A percentile compares a stretch with the other conserved stretches of the same genome.
phyloP scores from a whole-genome alignment of 345 rosid genomes.

The Salix brachista region DNA sequence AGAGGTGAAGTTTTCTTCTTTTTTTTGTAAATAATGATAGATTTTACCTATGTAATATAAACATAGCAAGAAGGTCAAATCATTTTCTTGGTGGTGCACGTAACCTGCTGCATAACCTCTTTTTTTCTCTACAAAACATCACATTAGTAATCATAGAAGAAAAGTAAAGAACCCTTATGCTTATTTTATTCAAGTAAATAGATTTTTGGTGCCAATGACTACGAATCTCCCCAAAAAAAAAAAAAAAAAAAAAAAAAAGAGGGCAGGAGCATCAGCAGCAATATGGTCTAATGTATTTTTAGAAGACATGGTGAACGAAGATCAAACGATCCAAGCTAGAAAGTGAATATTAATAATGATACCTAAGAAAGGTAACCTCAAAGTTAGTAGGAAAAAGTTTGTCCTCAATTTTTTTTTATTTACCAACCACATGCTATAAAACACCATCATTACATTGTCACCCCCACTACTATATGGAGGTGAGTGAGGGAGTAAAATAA shows the following conservation, averaged over 20 bases:
- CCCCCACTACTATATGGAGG: not conserved
- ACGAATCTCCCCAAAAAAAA: too few relatives aligned
- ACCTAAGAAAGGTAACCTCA: not conserved
- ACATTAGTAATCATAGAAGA: too few relatives aligned
- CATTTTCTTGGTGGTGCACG: too few relatives aligned
- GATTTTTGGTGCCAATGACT: too few relatives aligned
- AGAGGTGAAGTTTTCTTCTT: too few relatives aligned
- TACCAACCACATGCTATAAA: not conserved
- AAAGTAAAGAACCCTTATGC: too few relatives aligned
- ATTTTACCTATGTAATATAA: too few relatives aligned
- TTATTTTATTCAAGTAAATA: too few relatives aligned
- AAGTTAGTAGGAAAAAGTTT: not conserved
- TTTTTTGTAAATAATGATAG: too few relatives aligned
- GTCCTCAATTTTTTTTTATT: not conserved
- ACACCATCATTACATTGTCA: not conserved
- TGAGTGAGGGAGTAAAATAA: not conserved
- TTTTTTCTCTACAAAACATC: too few relatives aligned
- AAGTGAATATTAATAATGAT: not conserved
- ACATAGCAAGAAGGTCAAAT: too few relatives aligned
- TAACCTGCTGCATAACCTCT: too few relatives aligned
- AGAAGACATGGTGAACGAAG: not conserved
- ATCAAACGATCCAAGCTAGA: not conserved
- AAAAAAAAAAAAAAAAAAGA: not conserved
- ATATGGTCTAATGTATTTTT: not conserved
- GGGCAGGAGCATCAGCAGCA: not conserved